Base-by-base conservation (phyloP, 169 alveolate genomes). In the Fabrea salina region DNA sequence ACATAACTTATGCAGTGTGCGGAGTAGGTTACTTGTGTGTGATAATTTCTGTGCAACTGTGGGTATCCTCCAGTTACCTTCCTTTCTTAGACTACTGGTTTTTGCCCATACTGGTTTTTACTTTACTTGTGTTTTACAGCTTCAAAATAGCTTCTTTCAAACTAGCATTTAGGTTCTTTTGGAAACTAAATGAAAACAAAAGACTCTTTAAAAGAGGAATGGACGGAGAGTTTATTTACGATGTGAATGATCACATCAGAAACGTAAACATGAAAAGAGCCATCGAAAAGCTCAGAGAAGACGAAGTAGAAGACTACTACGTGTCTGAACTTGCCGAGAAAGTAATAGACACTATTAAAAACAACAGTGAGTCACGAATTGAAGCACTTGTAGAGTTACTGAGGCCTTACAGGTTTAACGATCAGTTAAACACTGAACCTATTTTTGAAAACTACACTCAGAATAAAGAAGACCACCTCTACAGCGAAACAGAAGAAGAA, bases 31-130 rank as follows among this genome's bases (percentile, higher is more conserved):
- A 13, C 6, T 61, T 61, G 11, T 11, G 11, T 30, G 6, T 61
- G 19, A 30, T 61, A 27, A 8, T 25, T 11, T 6, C 33, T 7
- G 30, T 61, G 19, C 19, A 33, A 32, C 53, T 61, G 13, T 61
- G 74, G 74, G 25, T 8, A 30, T 11, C 19, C 19, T 11, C 74
- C 11, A 13, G 39, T 61, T 61, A 61, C 56, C 25, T 16, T 30
- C 74, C 74, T 7, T 61, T 13, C 25, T 32, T 25, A 8, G 74
- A 61, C 25, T 32, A 13, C 6, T 61, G 74, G 74, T 7, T 61
- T 8, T 19, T 27, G 25, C 39, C 25, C 8, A 54, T 54, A 7
- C 39, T 33, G 25, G 25, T 7, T 11, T 6, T 54, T 7, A 54
- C 66, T 54, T 54, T n/a, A n/a, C 39, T 22, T 54, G 66, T 11